Percentiles rank a stretch among this genome's conserved stretches.
phyloP scores from a whole-genome alignment of 1,284 basidiomycete species.

The Tilletia setariae region DNA sequence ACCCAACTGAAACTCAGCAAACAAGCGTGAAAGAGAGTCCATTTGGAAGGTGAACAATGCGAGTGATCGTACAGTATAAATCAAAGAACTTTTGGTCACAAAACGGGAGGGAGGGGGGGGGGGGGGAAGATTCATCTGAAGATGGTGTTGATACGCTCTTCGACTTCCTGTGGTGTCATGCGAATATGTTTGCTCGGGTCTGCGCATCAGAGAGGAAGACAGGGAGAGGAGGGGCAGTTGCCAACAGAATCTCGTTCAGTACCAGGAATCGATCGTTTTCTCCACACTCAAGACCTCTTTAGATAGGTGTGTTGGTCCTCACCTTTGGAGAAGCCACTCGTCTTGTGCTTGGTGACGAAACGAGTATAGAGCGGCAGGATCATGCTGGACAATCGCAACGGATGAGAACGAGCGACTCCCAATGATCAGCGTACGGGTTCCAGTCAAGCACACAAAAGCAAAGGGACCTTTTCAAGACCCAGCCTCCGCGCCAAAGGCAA shows the following conservation, averaged over 20 bases:
- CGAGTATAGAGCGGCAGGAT: constrained; percentile 39
- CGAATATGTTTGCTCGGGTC: constrained; percentile 43
- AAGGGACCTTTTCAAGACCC: background rate
- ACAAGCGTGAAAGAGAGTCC: too few species aligned
- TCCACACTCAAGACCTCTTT: too few species aligned
- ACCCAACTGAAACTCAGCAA: too few species aligned
- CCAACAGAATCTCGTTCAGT: background rate
- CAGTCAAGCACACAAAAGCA: background rate
- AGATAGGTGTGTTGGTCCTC: background rate
- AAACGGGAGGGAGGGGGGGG: too few species aligned
- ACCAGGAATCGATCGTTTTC: too few species aligned
- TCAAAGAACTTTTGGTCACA: too few species aligned
- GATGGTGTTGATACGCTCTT: constrained; percentile 34
- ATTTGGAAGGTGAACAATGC: too few species aligned
- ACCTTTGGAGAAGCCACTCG: constrained; percentile 42
- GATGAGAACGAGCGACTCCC: too few species aligned
- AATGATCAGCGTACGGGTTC: too few species aligned
- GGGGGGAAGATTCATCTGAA: constrained; percentile 24
- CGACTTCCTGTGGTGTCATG: constrained; percentile 40
- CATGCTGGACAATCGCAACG: background rate
- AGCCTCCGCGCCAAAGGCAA: too few species aligned
- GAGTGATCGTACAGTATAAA: too few species aligned
- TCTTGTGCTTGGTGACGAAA: constrained; percentile 38
- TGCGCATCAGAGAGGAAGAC: background rate
- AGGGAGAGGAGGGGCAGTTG: background rate